These are phyloP conservation scores for Sporothrix variecibatus DNA, from an alignment of 2,329 filamentous ascomycete species.

Conservation along the genomic window DNA sequence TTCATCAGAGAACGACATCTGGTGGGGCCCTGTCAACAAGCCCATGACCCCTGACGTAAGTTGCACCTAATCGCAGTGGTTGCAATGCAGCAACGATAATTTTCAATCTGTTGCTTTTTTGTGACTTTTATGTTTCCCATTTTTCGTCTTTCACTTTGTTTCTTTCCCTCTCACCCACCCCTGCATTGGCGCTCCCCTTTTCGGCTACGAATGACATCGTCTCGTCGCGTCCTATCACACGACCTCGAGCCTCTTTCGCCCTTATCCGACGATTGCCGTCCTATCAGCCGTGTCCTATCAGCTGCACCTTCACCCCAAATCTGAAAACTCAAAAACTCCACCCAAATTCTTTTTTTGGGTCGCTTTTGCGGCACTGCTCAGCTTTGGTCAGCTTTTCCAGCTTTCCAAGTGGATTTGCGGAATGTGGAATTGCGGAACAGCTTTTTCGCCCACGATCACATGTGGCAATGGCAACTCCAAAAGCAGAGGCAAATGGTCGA, in stretches of 20 bases:
- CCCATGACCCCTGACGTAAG: constrained; percentile 96
- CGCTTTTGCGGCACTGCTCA: not conserved
- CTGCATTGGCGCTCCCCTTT: not conserved
- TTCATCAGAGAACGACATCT: constrained; percentile 87
- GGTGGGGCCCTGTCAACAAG: constrained; percentile 99
- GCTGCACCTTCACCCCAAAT: not conserved
- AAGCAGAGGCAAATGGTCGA: not conserved
- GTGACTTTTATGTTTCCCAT: not conserved
- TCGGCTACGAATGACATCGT: constrained; percentile 16
- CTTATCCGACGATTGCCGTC: constrained; percentile 25
- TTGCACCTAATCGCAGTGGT: not conserved
- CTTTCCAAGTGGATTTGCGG: constrained; percentile 16
- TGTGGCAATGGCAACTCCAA: not conserved
- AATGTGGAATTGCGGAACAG: not conserved
- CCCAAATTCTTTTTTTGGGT: not conserved
- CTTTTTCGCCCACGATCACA: constrained; percentile 1
- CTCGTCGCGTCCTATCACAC: constrained; percentile 13
- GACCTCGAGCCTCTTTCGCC: constrained; percentile 17
- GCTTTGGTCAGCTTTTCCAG: not conserved
- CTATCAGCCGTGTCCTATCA: not conserved
- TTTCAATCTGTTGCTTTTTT: constrained; percentile 27
- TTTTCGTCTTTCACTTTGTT: not conserved
- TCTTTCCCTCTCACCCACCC: not conserved
- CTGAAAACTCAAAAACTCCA: not conserved
- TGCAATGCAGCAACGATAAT: constrained; percentile 31